phyloP scores from a whole-genome alignment of 441 rosid genomes.

The Bruguiera hainesii region DNA sequence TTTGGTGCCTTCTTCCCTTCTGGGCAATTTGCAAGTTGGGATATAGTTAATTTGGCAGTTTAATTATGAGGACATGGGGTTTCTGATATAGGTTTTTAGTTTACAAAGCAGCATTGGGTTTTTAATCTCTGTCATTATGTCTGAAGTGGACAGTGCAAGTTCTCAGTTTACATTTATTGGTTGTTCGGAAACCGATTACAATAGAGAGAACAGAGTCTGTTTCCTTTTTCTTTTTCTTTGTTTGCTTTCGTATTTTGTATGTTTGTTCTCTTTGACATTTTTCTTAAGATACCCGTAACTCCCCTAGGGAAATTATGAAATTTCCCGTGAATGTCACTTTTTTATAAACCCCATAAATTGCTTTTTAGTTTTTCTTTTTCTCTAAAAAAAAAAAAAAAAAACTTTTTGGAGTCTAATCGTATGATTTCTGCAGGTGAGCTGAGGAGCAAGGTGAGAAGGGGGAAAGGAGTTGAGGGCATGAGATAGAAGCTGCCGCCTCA shows the following conservation, averaged over 20 bases:
- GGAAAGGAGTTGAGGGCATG: constrained; percentile 35
- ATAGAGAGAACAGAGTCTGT: background rate
- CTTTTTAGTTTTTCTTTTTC: background rate
- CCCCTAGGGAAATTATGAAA: background rate
- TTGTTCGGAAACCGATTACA: constrained; percentile 19
- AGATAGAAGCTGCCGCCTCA: constrained; percentile 32
- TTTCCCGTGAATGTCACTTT: constrained; percentile 5
- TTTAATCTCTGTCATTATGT: background rate
- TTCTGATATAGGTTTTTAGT: background rate
- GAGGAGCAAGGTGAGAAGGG: constrained; percentile 50
- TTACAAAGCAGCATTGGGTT: background rate
- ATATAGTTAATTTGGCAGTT: background rate
- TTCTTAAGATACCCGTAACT: background rate
- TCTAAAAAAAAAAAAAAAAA: background rate
- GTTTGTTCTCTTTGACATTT: background rate
- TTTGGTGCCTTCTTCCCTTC: background rate
- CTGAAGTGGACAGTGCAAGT: background rate
- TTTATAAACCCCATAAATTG: background rate
- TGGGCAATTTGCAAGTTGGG: background rate
- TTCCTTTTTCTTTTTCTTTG: constrained; percentile 7
- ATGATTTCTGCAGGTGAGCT: constrained; percentile 37
- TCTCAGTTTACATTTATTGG: constrained; percentile 13
- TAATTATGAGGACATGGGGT: background rate
- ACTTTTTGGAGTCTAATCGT: background rate
- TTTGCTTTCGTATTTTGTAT: constrained; percentile 1